A percentile compares a stretch with the other conserved stretches of the same genome.
Conservation (phyloP, 176 grass and related monocot genomes). For the Dactylis glomerata region DNA sequence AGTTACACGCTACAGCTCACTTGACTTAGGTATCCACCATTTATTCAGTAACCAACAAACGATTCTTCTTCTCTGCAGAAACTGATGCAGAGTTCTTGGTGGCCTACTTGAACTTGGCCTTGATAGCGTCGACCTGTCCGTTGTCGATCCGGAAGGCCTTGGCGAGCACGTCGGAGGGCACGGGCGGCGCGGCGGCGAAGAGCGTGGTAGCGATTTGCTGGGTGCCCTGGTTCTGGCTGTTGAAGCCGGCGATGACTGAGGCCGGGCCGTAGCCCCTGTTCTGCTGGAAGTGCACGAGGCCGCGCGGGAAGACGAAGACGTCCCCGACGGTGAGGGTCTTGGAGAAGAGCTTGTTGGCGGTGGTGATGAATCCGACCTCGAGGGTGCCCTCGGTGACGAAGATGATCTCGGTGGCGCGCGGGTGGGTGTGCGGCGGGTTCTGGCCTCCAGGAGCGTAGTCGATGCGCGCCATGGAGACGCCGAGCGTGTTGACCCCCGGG, state of each 20-base stretch:
- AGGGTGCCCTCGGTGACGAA: slow-evolving; percentile 65
- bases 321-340: slow-evolving; percentile 52
- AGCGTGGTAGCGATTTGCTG: slow-evolving; percentile 57
- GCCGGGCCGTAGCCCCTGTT: slow-evolving; percentile 36
- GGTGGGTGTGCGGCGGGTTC: slow-evolving; percentile 84
- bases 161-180: slow-evolving; percentile 53
- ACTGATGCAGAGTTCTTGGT: neutral
- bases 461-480: slow-evolving; percentile 71
- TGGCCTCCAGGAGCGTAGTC: slow-evolving; percentile 58
- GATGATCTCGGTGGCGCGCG: slow-evolving; percentile 83
- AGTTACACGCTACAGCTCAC: neutral
- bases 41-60: neutral
- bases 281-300: slow-evolving; percentile 85
- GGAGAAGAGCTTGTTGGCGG: slow-evolving; percentile 52
- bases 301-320: slow-evolving; percentile 65
- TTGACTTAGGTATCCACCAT: neutral
- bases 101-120: neutral
- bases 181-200: slow-evolving; percentile 42
- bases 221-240: slow-evolving; percentile 80
- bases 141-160: slow-evolving; percentile 58
- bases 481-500: slow-evolving; percentile 73
- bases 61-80: neutral
- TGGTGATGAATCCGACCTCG: slow-evolving; percentile 85
- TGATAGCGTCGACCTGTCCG: neutral
- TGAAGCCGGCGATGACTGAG: slow-evolving; percentile 63